Base-by-base conservation (phyloP, 1,284 basidiomycete species). In the Vanrija sp. region DNA sequence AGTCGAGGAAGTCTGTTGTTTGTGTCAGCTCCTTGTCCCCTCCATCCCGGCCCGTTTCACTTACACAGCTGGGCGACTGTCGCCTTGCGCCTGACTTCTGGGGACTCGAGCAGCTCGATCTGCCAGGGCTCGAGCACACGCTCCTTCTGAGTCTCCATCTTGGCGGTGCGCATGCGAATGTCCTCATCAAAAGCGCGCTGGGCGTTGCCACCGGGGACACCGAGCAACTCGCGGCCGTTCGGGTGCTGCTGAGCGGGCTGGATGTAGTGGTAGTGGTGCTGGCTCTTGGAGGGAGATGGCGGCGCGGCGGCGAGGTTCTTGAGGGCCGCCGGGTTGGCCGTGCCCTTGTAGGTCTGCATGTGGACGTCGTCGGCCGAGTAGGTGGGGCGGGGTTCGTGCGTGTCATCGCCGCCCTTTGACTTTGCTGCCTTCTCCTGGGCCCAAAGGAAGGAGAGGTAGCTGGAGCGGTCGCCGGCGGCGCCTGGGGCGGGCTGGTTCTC, bases 21-120 rank as follows among this genome's bases (percentile, higher is more conserved):
- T 25, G 51, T n/a, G 56, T 50, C 38, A 56, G 46, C 31, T 16
- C 25, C 23, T 27, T 9, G 18, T 14, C 35, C 22, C 31, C 14
- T n/a, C 27, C 22, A 35, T 31, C 35, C 16, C 36, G 43, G 38
- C 6, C 8, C 12, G 7, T 45, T 14, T 19, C 41, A 70, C 78
- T 71, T 69, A 94, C 92, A 97, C 42, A 97, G 83, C 69, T 97
- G 94, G 22, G 92, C 92, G 12, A 97, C 90, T 5, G 93, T 96
- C 3, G 93, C 88, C 75, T 96, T 96, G 51, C 93, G 83, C 71
- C 84, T 89, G 51, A 96, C 86, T 72, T 97, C 94, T 15, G 85
- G 73, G 57, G 84, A 89, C 27, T 88, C 85, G 43, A 95, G 69
- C 35, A 94, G 78, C 65, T 90, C 86, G 56, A 82, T 83, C 78